Evolutionary conservation across 345 rosid genomes (phyloP), one percentile per base, ranked within the genome.

Genomic region (Boechera divaricarpa): DNA sequence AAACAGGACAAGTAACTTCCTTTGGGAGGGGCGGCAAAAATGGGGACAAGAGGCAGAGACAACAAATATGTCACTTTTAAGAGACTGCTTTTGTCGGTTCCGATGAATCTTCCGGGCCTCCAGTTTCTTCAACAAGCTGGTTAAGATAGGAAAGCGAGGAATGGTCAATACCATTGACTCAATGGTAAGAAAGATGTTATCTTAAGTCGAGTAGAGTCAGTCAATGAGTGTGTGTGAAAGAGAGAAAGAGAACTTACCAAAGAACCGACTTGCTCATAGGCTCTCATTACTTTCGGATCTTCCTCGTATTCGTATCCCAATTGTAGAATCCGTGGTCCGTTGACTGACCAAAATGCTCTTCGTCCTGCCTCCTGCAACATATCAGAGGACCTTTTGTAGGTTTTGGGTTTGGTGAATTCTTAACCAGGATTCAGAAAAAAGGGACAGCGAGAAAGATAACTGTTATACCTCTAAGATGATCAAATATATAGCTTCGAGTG

Each of bases 221-320:
- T 36, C 3, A 53, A 24, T 42, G 59, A 54, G 12, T 39, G 56
- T 39, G 56, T 49, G 12, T 38, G 55, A 72, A 55, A 2, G 7
- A 63, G n/a, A 63, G 44, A 31, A n/a, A 47, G 36, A 38, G 18
- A 58, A 58, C 82, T 1, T 87, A 90, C 97, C 97, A 90, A 74
- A 44, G 97, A 85, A 75, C 97, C 97, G 32, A 87, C 87, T 83
- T 76, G 90, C 76, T 94, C 97, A 10, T 84, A 94, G 6, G 98
- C 97, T 85, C 88, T 91, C 92, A 94, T 90, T 57, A 86, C 98
- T 89, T 89, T 89, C 26, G 90, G 85, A 83, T 94, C 86, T 71
- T 86, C 87, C 81, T 94, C 98, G 15, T 90, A 91, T 82, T 87
- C 97, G 32, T 94, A 92, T 9, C 98, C 98, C 32, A 90, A 63